Percentiles rank a stretch among this genome's conserved stretches.
Conservation (phyloP, 2,329 filamentous ascomycete genomes). For the Claviceps sorghi region DNA sequence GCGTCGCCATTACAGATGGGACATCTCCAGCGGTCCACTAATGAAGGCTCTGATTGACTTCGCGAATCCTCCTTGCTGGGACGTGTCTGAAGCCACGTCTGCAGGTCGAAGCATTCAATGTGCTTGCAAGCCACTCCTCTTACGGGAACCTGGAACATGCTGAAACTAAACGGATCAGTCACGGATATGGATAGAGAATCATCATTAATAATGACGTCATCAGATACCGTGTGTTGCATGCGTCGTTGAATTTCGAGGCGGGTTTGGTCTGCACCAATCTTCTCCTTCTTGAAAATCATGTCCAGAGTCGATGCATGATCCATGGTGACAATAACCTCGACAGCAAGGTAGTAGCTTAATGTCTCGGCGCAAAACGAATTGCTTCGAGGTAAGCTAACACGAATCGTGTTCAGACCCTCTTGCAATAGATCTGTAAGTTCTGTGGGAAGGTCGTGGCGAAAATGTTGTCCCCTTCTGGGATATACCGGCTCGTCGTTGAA, state of each 20-base stretch:
- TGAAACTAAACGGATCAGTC: constrained; percentile 50
- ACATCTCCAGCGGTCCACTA: constrained; percentile 68
- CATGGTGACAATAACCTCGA: constrained; percentile 53
- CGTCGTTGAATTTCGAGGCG: constrained; percentile 40
- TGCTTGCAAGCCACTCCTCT: constrained; percentile 59
- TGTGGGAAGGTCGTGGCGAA: constrained; percentile 60
- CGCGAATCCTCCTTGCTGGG: constrained; percentile 26
- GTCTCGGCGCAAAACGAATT: constrained; percentile 13
- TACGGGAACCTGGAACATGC: constrained; percentile 55
- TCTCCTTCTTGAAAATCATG: constrained; percentile 21
- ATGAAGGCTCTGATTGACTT: constrained; percentile 30
- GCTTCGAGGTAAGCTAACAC: constrained; percentile 28
- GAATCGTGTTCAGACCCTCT: constrained; percentile 47
- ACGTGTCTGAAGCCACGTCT: constrained; percentile 62
- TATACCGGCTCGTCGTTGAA: constrained; percentile 48
- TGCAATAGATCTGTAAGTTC: constrained; percentile 52
- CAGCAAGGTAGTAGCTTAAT: constrained; percentile 41
- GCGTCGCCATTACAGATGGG: constrained; percentile 70
- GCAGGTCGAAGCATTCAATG: constrained; percentile 78
- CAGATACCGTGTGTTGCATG: constrained; percentile 24
- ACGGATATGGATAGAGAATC: constrained; percentile 44
- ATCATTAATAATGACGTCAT: constrained; percentile 47
- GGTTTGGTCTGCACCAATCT: constrained; percentile 33
- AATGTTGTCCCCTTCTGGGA: constrained; percentile 51
- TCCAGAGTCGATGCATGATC: constrained; percentile 29